Evolutionary conservation across 1,139 yeast genomes (phyloP).

Genomic region (Suhomyces guaymorum): DNA sequence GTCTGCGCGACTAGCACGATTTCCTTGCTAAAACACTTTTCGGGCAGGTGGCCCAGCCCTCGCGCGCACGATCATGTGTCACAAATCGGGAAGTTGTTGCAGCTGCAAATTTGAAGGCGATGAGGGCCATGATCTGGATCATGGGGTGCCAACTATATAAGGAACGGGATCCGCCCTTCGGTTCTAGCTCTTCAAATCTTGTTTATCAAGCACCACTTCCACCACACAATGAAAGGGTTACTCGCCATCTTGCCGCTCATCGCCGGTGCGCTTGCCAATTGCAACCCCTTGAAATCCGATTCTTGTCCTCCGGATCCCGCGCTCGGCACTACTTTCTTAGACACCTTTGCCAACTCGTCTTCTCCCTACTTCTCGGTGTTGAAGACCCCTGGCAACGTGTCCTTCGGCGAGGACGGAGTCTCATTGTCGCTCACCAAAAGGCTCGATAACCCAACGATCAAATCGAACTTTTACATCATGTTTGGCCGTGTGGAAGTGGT

Average conservation of each 20-base stretch:
- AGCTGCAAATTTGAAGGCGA: neutral
- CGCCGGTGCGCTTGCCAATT: constrained; percentile 19
- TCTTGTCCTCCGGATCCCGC: constrained; percentile 52
- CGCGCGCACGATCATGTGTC: neutral
- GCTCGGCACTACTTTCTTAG: constrained; percentile 53
- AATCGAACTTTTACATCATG: constrained; percentile 79
- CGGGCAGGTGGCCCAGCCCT: too few species aligned
- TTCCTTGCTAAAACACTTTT: too few species aligned
- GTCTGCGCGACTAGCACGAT: too few species aligned
- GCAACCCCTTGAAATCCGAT: constrained; percentile 35
- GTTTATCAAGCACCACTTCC: neutral
- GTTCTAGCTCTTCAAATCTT: too few species aligned
- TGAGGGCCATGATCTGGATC: too few species aligned
- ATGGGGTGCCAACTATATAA: too few species aligned
- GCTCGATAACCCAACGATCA: constrained; percentile 73
- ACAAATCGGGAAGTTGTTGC: neutral
- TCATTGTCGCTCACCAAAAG: constrained; percentile 57
- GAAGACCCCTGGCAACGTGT: constrained; percentile 29
- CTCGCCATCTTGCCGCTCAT: constrained; percentile 4
- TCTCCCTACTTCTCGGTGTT: constrained; percentile 41
- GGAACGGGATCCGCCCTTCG: too few species aligned
- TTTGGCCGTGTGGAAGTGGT: constrained; percentile 79
- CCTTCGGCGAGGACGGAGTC: constrained; percentile 49
- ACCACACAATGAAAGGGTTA: constrained; percentile 3
- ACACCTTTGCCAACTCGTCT: constrained; percentile 43